These are phyloP conservation scores for Penicillium waksmanii DNA, from an alignment of 495 filamentous ascomycete genomes.

Conservation along the genomic window DNA sequence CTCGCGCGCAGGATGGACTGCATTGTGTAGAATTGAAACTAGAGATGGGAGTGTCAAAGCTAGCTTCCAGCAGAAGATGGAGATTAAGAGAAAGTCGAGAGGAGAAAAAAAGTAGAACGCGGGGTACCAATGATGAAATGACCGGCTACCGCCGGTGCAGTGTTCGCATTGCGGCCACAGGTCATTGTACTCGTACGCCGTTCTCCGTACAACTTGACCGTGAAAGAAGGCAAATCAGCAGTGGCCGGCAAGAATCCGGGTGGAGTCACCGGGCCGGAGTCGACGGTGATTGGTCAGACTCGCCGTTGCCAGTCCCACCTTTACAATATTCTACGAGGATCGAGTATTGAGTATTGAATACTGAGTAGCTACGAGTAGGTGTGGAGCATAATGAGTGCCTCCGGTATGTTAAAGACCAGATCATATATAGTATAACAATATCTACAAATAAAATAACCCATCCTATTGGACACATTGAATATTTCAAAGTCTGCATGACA, in stretches of 20 bases:
- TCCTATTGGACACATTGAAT: background rate
- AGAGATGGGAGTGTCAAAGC: conserved; percentile 3
- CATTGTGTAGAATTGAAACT: conserved; percentile 30
- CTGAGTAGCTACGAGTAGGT: background rate
- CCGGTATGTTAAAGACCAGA: no score
- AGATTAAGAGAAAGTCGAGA: conserved; percentile 13
- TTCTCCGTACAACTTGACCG: background rate
- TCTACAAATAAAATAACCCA: no score
- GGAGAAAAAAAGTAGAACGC: conserved; percentile 26
- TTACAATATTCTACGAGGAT: no score
- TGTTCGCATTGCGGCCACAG: no score
- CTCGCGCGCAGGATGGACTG: conserved; percentile 41
- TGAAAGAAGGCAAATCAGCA: conserved; percentile 17
- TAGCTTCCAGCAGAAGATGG: conserved; percentile 5
- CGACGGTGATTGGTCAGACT: conserved; percentile 12
- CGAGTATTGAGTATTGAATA: no score
- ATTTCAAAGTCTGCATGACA: background rate
- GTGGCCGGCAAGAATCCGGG: conserved; percentile 28
- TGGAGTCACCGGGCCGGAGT: conserved; percentile 31
- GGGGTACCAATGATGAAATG: conserved; percentile 30
- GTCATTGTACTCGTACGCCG: no score
- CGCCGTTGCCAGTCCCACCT: background rate
- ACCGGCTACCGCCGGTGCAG: conserved; percentile 30
- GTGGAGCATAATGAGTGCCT: no score
- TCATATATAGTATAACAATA: no score